phyloP scores from a whole-genome alignment of 495 filamentous ascomycete genomes.

The Elaphomyces granulatus region DNA sequence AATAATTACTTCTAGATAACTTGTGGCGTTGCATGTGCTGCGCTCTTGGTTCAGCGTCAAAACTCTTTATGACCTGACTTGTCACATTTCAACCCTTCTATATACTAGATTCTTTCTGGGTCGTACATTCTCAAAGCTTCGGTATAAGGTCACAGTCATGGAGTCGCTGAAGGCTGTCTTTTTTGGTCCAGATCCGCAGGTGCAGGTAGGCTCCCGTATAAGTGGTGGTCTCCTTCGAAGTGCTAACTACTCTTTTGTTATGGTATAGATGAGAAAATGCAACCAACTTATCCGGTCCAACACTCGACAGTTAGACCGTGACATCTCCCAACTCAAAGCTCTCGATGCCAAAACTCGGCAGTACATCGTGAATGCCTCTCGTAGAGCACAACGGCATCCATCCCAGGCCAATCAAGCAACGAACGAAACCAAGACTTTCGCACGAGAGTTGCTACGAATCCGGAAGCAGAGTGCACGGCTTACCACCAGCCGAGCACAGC shows the following conservation, averaged over 20 bases:
- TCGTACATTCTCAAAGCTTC: too few species aligned
- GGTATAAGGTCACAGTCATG: too few species aligned
- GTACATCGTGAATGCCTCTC: conserved; percentile 63
- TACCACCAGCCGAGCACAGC: conserved; percentile 74
- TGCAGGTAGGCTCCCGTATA: conserved; percentile 45
- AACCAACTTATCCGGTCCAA: conserved; percentile 82
- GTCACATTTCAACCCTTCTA: too few species aligned
- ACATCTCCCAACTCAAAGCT: conserved; percentile 58
- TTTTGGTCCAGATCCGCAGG: conserved; percentile 82
- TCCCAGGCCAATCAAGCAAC: conserved; percentile 59
- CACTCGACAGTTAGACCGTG: conserved; percentile 88
- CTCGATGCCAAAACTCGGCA: conserved; percentile 77
- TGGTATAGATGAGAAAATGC: conserved; percentile 87
- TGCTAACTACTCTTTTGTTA: conserved; percentile 1
- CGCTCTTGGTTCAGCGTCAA: too few species aligned
- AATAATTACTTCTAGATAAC: too few species aligned
- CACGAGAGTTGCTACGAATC: conserved; percentile 70
- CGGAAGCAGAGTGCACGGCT: conserved; percentile 62
- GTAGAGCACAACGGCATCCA: conserved; percentile 64
- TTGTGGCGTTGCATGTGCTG: too few species aligned
- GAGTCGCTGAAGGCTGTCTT: conserved; percentile 77
- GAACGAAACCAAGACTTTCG: conserved; percentile 70
- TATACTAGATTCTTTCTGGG: too few species aligned
- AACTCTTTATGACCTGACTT: too few species aligned
- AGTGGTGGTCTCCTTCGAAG: neutral